These are phyloP conservation scores for Hanseniaspora clermontiae DNA, from an alignment of 805 yeast genomes.

Conservation along the genomic window DNA sequence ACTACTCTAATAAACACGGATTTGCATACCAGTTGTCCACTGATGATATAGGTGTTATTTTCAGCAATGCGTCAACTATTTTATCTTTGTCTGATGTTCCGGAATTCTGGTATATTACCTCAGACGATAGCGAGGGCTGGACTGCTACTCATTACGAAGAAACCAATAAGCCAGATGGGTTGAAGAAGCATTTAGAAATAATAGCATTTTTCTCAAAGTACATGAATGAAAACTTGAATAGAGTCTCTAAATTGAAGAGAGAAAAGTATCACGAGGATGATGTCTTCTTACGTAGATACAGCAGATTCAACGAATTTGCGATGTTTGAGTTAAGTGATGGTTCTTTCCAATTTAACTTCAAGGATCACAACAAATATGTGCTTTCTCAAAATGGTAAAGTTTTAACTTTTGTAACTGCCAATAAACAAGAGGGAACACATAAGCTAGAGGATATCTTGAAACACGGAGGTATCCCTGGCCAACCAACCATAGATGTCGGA, in stretches of 20 bases:
- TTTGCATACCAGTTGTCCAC: slow-evolving; percentile 84
- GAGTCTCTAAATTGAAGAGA: slow-evolving; percentile 46
- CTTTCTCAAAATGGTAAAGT: slow-evolving; percentile 62
- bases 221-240: slow-evolving; percentile 81
- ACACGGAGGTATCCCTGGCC: slow-evolving; percentile 37
- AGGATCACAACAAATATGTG: slow-evolving; percentile 84
- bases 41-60: slow-evolving; percentile 80
- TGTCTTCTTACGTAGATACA: slow-evolving; percentile 69
- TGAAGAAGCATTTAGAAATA: slow-evolving; percentile 65
- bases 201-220: slow-evolving; percentile 80
- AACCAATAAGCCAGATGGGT: slow-evolving; percentile 33
- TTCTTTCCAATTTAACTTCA: slow-evolving; percentile 84
- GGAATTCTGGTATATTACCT: slow-evolving; percentile 51
- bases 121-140: slow-evolving; percentile 42
- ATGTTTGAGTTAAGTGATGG: slow-evolving; percentile 93
- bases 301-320: slow-evolving; percentile 65
- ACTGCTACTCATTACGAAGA: slow-evolving; percentile 36
- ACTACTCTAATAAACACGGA: slow-evolving; percentile 90
- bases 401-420: slow-evolving; percentile 71
- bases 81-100: slow-evolving; percentile 54
- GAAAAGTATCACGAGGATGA: slow-evolving; percentile 47
- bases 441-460: slow-evolving; percentile 40
- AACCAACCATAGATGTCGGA: slow-evolving; percentile 33
- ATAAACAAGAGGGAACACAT: slow-evolving; percentile 56
- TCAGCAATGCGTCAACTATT: slow-evolving; percentile 74